Base-by-base conservation (phyloP, 1,284 basidiomycete species). In the Heterobasidion annosum region DNA sequence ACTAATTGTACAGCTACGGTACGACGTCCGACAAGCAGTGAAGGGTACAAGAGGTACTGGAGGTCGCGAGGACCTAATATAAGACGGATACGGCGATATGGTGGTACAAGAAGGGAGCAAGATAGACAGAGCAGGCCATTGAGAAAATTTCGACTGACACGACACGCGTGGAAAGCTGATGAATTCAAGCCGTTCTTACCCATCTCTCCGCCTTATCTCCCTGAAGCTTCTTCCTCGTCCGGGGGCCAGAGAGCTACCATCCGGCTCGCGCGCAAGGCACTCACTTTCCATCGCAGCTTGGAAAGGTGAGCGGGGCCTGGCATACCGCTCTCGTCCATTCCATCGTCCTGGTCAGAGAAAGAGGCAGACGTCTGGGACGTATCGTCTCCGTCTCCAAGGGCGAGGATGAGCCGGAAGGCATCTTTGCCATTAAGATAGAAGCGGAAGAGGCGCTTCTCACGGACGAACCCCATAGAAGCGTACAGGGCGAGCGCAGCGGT, bases 371-470 rank as follows among this genome's bases (percentile, higher is more conserved):
- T 34, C 16, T 33, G 16, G n/a, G 7, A 25, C 9, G 18, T 53
- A 10, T 33, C 52, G 55, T 56, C 10, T 69, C 67, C 2, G 81
- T 77, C 1, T 10, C 12, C n/a, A 37, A 88, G 68, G 34, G 78
- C 70, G 40, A 88, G 79, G 25, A 89, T 79, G 48, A 91, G 80
- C 42, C 89, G 77, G 65, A 90, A 91, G 0, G 89, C 88, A 63
- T 91, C 88, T 67, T 91, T 91, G 51, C 88, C 91, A 65, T 98
- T 99, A 62, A 98, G 81, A 67, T 99, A 99, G 72, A 99, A 99
- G 2, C 95, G 81, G 67, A 88, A 88, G 10, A 99, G 77, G 1
- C 96, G 82, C 68, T 99, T 99, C 74, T 98, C 96, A 48, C 92
- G 82, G 32, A 98, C 87, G 70, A 99, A 99, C 0, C 97, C 96